Conservation (phyloP, 345 rosid genomes). For the Limnanthes douglasii region DNA sequence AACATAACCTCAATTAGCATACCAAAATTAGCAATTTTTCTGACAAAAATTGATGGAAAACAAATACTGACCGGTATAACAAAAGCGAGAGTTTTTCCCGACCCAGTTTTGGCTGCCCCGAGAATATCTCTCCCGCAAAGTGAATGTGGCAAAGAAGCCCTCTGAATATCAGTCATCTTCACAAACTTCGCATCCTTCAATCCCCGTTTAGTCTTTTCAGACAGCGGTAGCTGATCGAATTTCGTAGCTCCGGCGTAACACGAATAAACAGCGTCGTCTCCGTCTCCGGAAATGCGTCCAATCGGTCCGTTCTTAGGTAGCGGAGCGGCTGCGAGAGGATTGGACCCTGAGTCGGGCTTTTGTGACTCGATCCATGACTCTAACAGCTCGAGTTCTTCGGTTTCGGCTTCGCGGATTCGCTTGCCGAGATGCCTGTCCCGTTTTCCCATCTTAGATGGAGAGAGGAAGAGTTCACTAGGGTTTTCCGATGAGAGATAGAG, state of each 20-base stretch:
- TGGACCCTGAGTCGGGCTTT: constrained; percentile 77
- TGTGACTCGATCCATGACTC: constrained; percentile 68
- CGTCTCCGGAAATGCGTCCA: constrained; percentile 31
- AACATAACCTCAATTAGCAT: background rate
- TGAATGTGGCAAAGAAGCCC: constrained; percentile 77
- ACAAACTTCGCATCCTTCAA: constrained; percentile 34
- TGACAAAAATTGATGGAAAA: background rate
- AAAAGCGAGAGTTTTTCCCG: constrained; percentile 91
- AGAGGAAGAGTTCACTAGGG: too few species aligned
- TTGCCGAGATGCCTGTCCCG: constrained; percentile 20
- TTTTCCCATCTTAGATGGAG: constrained; percentile 32
- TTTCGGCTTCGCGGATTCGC: constrained; percentile 25
- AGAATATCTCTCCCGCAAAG: constrained; percentile 80
- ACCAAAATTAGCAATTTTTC: background rate
- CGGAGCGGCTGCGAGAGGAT: constrained; percentile 45
- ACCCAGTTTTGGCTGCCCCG: constrained; percentile 95
- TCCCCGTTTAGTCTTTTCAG: constrained; percentile 59
- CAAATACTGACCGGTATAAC: constrained; percentile 56
- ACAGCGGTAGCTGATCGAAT: constrained; percentile 61
- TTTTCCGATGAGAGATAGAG: too few species aligned
- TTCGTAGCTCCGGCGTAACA: constrained; percentile 40
- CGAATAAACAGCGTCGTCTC: constrained; percentile 24
- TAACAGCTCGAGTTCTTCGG: constrained; percentile 36
- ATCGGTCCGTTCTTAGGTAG: constrained; percentile 30
- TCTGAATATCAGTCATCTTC: constrained; percentile 74